Percentiles rank a stretch among this genome's conserved stretches.
phyloP scores from a whole-genome alignment of 305 asterid species.

The Rubia peregrina region DNA sequence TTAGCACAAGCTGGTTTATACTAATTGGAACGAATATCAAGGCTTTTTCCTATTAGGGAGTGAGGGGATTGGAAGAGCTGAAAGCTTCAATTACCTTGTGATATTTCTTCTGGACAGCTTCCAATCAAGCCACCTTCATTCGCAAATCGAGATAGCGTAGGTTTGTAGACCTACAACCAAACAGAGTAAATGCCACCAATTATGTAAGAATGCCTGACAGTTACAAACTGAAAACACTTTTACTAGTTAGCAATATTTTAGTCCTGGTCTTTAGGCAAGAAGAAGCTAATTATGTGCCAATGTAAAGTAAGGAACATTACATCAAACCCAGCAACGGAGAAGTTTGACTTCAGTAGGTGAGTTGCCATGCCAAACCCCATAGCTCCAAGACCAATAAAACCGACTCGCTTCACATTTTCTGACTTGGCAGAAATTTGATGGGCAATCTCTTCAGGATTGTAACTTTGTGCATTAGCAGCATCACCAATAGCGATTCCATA shows the following conservation, averaged over 20 bases:
- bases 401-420: conserved; percentile 54
- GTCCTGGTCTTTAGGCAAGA: conserved; percentile 13
- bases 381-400: conserved; percentile 97
- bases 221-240: not conserved
- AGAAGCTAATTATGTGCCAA: conserved; percentile 14
- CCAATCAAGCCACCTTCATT: conserved; percentile 79
- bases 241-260: conserved; percentile 11
- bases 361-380: conserved; percentile 99
- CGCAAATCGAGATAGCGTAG: conserved; percentile 74
- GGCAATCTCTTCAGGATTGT: conserved; percentile 75
- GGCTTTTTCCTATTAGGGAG: conserved; percentile 13
- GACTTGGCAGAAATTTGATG: conserved; percentile 48
- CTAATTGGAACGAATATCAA: not conserved
- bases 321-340: conserved; percentile 71
- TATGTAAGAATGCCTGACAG: not conserved
- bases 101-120: conserved; percentile 74
- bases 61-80: conserved; percentile 10
- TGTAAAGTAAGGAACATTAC: conserved; percentile 41
- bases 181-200: conserved; percentile 17
- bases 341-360: conserved; percentile 73
- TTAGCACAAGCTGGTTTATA: not conserved
- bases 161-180: conserved; percentile 69
- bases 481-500: conserved; percentile 60
- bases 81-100: conserved; percentile 49
- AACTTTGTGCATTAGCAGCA: conserved; percentile 56